Base-by-base conservation (phyloP, 345 rosid species). In the Erucastrum elatum region DNA sequence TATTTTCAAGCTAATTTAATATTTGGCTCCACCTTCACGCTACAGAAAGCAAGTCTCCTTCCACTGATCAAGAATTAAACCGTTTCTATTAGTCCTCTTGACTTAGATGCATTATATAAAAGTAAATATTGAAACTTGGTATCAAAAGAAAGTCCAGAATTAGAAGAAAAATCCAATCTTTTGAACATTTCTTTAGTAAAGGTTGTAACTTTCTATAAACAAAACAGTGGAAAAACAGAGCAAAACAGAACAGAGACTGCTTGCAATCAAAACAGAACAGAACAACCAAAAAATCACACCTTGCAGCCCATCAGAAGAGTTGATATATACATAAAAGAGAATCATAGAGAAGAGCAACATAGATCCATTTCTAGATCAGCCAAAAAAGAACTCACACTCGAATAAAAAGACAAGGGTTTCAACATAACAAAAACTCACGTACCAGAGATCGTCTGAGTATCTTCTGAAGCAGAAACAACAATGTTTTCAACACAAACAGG, bases 361-460 rank as follows among this genome's bases (percentile, higher is more conserved):
- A 69, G 64, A 69, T 76, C 70, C 51, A 76, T 21, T 35, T 13
- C 62, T 8, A 59, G 72, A 65, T 71, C 59, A 55, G 6, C 72
- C 30, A 31, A 64, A 61, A 49, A 74, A 53, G 11, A 58, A 58
- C 1, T 39, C 12, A 21, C 16, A 61, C 8, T 59, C 62, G 31
- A 70, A 63, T 10, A 33, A 71, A 17, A 67, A n/a, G 3, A 56
- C 34, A 58, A 58, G 31, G 8, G 56, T 13, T 4, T 64, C 5
- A 21, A 30, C 10, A 74, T 25, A 26, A 26, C 17, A 37, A 66
- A 55, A 74, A 78, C 83, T 82, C 80, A 89, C 88, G 77, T 35
- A 34, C 30, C 79, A 84, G 77, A 83, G 68, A 70, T 66, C 27
- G 77, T 65, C 39, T 59, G 78, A 44, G 53, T 25, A 56, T 21